Conservation (phyloP, 1,284 basidiomycete species). For the Apiotrichum porosum region DNA sequence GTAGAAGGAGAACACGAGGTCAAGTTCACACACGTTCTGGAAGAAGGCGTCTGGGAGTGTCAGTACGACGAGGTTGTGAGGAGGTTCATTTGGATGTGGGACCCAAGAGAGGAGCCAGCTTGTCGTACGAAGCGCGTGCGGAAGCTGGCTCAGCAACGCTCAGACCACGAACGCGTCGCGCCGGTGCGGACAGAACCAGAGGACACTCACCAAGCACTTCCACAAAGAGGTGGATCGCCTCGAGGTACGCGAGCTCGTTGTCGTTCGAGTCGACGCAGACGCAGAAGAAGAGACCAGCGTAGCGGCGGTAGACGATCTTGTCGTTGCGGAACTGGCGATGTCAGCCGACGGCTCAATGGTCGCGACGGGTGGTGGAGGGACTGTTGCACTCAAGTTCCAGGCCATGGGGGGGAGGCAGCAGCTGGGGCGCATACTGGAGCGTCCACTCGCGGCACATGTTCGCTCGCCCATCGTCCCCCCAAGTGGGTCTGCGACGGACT, state of each 20-base stretch:
- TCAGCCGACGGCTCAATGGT: constrained; percentile 5
- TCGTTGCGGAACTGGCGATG: constrained; percentile 77
- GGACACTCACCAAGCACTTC: constrained; percentile 82
- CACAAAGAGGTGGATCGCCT: constrained; percentile 96
- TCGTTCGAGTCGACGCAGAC: constrained; percentile 96
- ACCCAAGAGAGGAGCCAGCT: no score
- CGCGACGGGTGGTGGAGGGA: no score
- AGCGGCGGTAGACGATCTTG: constrained; percentile 90
- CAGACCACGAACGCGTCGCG: no score
- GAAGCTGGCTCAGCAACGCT: no score
- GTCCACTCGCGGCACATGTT: no score
- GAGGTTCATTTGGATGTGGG: no score
- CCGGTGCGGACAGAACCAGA: not conserved
- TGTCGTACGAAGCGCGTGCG: no score
- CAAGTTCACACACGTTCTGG: constrained; percentile 93
- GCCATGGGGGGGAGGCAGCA: no score
- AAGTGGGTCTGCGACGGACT: no score
- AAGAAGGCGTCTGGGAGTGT: constrained; percentile 92
- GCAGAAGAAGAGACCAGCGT: constrained; percentile 97
- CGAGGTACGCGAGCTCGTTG: constrained; percentile 94
- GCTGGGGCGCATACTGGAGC: not conserved
- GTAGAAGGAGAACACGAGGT: constrained; percentile 98
- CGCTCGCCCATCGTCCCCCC: no score
- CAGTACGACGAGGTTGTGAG: no score
- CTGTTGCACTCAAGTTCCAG: no score